Conservation (phyloP, 805 yeast genomes). For the Kregervanrija fluxuum region DNA sequence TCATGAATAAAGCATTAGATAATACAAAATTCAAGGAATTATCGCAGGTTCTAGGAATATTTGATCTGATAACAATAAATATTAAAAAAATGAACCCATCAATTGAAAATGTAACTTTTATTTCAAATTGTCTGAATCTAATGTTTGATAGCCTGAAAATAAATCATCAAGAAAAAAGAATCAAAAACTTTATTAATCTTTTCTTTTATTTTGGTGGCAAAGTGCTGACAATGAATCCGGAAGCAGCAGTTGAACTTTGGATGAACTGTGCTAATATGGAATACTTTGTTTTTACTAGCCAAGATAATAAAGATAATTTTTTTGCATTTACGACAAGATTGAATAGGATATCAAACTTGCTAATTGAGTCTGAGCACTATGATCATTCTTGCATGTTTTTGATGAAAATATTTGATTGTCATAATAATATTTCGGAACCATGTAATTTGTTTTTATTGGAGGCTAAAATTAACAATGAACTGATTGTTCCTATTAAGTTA, state of each 20-base stretch:
- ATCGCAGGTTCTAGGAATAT: conserved; percentile 4
- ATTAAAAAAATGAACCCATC: conserved; percentile 11
- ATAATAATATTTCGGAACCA: background rate
- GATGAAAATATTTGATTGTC: conserved; percentile 11
- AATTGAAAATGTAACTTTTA: conserved; percentile 1
- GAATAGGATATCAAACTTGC: conserved; percentile 28
- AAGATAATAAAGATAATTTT: conserved; percentile 4
- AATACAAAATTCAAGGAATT: background rate
- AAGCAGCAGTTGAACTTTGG: conserved; percentile 17
- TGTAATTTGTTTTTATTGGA: conserved; percentile 7
- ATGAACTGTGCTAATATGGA: conserved; percentile 28
- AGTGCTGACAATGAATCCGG: conserved; percentile 8
- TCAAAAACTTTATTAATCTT: conserved; percentile 40
- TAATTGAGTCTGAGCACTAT: conserved; percentile 15
- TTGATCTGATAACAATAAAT: conserved; percentile 17
- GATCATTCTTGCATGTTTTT: conserved; percentile 15
- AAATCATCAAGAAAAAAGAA: conserved; percentile 27
- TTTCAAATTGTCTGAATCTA: conserved; percentile 6
- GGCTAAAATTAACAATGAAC: conserved; percentile 2
- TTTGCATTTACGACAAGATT: conserved; percentile 24
- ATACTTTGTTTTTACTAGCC: conserved; percentile 13
- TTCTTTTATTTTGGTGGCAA: conserved; percentile 34
- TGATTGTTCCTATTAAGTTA: conserved; percentile 13
- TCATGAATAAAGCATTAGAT: conserved; percentile 1
- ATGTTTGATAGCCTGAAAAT: conserved; percentile 19